Evolutionary conservation across 805 yeast genomes (phyloP).

Genomic region (Kodamaea lidongshanica): DNA sequence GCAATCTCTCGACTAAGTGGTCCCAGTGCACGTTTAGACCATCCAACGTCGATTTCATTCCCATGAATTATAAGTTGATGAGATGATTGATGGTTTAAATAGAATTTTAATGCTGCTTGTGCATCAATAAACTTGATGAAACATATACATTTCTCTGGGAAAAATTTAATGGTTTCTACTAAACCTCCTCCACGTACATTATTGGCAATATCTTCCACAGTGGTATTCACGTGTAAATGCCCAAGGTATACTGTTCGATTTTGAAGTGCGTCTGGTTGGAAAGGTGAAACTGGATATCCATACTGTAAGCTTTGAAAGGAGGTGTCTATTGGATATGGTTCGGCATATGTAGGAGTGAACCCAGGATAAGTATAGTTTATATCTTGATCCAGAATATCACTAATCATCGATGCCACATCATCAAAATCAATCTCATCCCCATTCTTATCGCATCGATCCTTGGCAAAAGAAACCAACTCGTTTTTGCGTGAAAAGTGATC

Average conservation of each 20-base stretch:
- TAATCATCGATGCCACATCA: too few species aligned
- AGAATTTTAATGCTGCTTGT: constrained; percentile 59
- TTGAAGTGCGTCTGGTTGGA: too few species aligned
- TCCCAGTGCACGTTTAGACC: constrained; percentile 66
- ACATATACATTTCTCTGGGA: constrained; percentile 52
- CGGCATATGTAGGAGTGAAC: too few species aligned
- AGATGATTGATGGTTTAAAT: constrained; percentile 47
- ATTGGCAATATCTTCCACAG: constrained; percentile 69
- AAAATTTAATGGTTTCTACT: constrained; percentile 50
- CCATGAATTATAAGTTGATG: constrained; percentile 60
- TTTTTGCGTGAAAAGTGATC: constrained; percentile 20
- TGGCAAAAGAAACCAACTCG: not conserved
- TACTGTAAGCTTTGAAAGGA: too few species aligned
- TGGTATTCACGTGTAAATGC: constrained; percentile 56
- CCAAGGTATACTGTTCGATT: constrained; percentile 70
- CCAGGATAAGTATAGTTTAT: too few species aligned
- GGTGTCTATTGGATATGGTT: too few species aligned
- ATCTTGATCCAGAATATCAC: too few species aligned
- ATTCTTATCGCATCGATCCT: not conserved
- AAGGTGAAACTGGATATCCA: too few species aligned
- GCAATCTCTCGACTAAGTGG: constrained; percentile 51
- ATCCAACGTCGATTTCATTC: constrained; percentile 56
- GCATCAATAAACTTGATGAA: constrained; percentile 67
- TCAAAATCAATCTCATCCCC: constrained; percentile 1
- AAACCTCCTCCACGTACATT: constrained; percentile 71